phyloP scores from a whole-genome alignment of 306 rosid species.

The Ammopiptanthus mongolicus region DNA sequence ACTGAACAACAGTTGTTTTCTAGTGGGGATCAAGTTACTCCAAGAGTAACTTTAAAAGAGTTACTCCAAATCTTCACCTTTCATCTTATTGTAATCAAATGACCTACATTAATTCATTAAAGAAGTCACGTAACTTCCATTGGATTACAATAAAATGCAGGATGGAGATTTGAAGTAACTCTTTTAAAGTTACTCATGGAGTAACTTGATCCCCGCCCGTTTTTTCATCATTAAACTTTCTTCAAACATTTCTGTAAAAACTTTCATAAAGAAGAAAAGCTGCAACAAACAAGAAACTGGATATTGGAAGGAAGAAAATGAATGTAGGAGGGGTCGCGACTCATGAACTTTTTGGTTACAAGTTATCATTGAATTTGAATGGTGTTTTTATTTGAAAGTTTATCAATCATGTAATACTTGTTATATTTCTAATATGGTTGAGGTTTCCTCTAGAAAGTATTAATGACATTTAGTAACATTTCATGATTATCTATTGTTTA shows the following conservation, averaged over 20 bases:
- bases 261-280: background rate
- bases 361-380: background rate
- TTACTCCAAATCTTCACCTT: too few relatives aligned
- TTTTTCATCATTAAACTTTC: background rate
- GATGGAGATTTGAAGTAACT: too few relatives aligned
- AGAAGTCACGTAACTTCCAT: too few relatives aligned
- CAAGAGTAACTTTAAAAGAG: too few relatives aligned
- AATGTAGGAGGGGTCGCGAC: background rate
- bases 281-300: background rate
- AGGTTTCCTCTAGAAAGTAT: background rate
- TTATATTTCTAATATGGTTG: background rate
- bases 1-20: background rate
- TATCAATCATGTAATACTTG: background rate
- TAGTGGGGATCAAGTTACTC: too few relatives aligned
- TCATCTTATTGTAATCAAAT: too few relatives aligned
- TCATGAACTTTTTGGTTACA: background rate
- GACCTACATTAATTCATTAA: too few relatives aligned
- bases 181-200: too few relatives aligned
- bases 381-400: background rate
- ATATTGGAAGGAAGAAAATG: background rate
- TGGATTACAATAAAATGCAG: too few relatives aligned
- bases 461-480: background rate
- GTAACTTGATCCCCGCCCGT: too few relatives aligned
- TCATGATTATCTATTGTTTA: background rate
- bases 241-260: background rate